Percentiles rank a stretch among this genome's conserved stretches.
These are phyloP conservation scores for Phytophthora brassicae DNA, from an alignment of 352 stramenopile species.

Conservation along the genomic window DNA sequence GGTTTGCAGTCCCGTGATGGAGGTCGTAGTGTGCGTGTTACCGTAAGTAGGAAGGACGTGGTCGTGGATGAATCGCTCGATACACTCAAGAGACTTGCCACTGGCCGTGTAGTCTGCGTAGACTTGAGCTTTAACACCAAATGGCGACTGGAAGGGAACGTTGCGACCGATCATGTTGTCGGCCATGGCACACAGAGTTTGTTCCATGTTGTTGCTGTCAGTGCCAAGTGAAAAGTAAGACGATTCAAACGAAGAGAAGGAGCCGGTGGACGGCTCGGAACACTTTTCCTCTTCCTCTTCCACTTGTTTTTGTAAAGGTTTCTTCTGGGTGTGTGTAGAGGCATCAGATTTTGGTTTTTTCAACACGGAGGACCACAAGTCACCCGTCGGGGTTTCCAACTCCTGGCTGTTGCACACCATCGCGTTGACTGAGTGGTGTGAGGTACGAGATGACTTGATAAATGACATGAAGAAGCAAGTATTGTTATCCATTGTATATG, in stretches of 20 bases:
- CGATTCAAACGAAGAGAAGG: constrained; percentile 26
- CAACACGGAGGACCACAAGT: constrained; percentile 14
- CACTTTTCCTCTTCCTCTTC: constrained; percentile 17
- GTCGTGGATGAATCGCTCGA: constrained; percentile 90
- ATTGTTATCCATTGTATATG: too few relatives aligned
- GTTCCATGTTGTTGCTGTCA: constrained; percentile 8
- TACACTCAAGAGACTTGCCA: constrained; percentile 80
- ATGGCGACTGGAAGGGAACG: constrained; percentile 59
- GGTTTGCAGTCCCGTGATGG: constrained; percentile 64
- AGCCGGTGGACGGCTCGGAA: constrained; percentile 13
- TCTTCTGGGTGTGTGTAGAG: constrained; percentile 11
- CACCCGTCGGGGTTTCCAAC: constrained; percentile 5
- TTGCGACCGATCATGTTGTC: constrained; percentile 58
- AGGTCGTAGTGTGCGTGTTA: constrained; percentile 95
- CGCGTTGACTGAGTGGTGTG: neutral
- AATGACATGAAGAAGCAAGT: too few relatives aligned
- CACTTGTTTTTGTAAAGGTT: constrained; percentile 5
- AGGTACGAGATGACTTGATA: constrained; percentile 13
- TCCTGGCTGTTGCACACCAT: constrained; percentile 32
- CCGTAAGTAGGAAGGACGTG: constrained; percentile 93
- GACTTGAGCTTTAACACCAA: constrained; percentile 72
- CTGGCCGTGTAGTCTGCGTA: constrained; percentile 96
- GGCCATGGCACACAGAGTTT: constrained; percentile 37
- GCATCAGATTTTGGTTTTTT: constrained; percentile 17
- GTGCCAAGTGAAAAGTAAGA: constrained; percentile 9